A percentile compares a stretch with the other conserved stretches of the same genome.
Evolutionary conservation across 129 eudicot species (phyloP).

Genomic region (Artemisia annua): DNA sequence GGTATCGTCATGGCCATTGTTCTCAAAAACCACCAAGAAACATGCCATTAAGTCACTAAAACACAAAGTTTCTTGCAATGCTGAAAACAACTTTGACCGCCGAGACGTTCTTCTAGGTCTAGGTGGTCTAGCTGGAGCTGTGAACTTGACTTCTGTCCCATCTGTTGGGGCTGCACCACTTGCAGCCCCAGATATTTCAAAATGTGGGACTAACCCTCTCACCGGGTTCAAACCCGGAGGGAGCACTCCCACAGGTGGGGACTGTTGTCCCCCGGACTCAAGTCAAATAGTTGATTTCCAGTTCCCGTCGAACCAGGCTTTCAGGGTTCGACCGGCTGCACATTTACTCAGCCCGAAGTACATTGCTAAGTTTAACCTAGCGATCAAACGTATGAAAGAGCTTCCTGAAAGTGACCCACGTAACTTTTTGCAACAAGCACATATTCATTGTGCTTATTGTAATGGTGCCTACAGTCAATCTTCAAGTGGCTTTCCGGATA

Average conservation of each 20-base stretch:
- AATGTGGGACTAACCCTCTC: constrained; percentile 31
- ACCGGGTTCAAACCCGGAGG: constrained; percentile 26
- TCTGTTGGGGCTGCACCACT: constrained; percentile 40
- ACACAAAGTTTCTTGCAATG: constrained; percentile 32
- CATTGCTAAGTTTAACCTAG: constrained; percentile 35
- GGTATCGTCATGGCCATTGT: constrained; percentile 29
- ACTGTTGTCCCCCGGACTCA: constrained; percentile 46
- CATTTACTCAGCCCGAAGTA: constrained; percentile 38
- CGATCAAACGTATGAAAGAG: constrained; percentile 45
- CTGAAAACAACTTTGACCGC: constrained; percentile 33
- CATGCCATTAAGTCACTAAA: constrained; percentile 19
- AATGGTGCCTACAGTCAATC: constrained; percentile 45
- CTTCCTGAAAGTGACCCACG: constrained; percentile 51
- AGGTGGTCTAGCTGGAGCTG: constrained; percentile 44
- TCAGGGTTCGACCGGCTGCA: constrained; percentile 45
- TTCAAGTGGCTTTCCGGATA: constrained; percentile 45
- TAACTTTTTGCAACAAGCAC: constrained; percentile 55
- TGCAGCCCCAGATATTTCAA: constrained; percentile 39
- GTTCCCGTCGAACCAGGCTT: constrained; percentile 23
- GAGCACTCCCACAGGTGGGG: constrained; percentile 21
- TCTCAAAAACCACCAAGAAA: constrained; percentile 29
- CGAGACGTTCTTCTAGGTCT: constrained; percentile 41
- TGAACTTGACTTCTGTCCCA: constrained; percentile 12
- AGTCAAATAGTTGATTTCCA: constrained; percentile 31
- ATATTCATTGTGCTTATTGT: constrained; percentile 60